These are phyloP conservation scores for Ormosia semicastrata DNA, from an alignment of 306 rosid species.

Conservation along the genomic window DNA sequence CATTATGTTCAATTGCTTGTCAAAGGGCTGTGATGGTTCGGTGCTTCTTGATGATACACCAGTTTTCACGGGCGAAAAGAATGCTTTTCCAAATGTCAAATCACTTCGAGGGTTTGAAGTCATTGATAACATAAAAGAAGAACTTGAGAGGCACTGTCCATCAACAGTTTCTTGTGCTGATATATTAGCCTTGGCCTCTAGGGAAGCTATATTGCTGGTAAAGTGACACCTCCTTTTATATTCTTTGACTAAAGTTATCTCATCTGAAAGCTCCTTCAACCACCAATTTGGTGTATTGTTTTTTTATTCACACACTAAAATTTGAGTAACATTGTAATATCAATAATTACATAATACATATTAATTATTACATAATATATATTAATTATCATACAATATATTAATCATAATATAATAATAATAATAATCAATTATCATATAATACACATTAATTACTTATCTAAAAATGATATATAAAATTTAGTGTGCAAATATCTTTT, in stretches of 20 bases:
- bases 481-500: no score
- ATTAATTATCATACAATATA: no score
- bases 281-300: no score
- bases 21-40: constrained; percentile 73
- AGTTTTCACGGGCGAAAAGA: constrained; percentile 56
- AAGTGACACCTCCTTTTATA: background rate
- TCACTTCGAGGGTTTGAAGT: constrained; percentile 69
- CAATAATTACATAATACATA: no score
- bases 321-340: no score
- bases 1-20: background rate
- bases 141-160: constrained; percentile 54
- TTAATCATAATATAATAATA: no score
- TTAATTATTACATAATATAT: no score
- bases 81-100: constrained; percentile 47
- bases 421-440: no score
- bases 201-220: constrained; percentile 63
- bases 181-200: constrained; percentile 61
- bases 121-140: constrained; percentile 59
- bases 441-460: no score
- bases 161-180: constrained; percentile 69
- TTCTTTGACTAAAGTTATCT: background rate
- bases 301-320: no score
- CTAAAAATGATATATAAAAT: no score
- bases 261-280: background rate
- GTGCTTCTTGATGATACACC: constrained; percentile 65